Percentiles rank a stretch among this genome's conserved stretches.
phyloP scores from a whole-genome alignment of 2,329 filamentous ascomycete genomes.

The Talaromyces sp. region DNA sequence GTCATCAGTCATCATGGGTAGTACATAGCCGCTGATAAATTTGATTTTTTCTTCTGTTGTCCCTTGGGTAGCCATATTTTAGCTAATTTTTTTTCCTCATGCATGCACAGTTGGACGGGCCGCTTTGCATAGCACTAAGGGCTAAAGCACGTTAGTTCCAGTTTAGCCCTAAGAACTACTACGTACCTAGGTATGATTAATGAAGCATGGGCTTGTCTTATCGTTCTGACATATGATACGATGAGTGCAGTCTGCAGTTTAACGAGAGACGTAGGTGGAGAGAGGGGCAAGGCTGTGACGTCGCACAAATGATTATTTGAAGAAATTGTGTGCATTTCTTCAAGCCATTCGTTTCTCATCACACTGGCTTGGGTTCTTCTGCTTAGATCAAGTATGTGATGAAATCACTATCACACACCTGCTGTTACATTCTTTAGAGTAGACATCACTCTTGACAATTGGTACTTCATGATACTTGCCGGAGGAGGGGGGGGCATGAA shows the following conservation, averaged over 20 bases:
- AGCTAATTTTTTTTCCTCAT: not conserved
- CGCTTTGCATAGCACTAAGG: slow-evolving; percentile 14
- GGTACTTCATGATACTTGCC: not conserved
- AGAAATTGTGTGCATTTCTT: not conserved
- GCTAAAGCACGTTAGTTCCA: not conserved
- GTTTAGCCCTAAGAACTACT: slow-evolving; percentile 1
- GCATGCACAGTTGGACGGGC: slow-evolving; percentile 14
- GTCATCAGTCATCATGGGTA: not conserved
- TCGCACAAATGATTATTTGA: not conserved
- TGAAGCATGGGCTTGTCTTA: not conserved
- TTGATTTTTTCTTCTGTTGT: not conserved
- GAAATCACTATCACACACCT: not conserved
- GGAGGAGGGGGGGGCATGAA: not conserved
- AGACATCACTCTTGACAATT: not conserved
- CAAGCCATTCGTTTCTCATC: not conserved
- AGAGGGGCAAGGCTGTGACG: slow-evolving; percentile 1
- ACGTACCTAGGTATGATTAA: not conserved
- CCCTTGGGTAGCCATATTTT: not conserved
- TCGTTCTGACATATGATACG: not conserved
- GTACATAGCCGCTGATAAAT: not conserved
- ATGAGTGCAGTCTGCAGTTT: not conserved
- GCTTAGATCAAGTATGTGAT: not conserved
- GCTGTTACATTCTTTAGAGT: not conserved
- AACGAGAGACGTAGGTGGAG: not conserved
- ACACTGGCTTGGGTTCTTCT: not conserved